Evolutionary conservation across 169 alveolate species (phyloP).

Genomic region (Plasmodium cynomolgi): DNA sequence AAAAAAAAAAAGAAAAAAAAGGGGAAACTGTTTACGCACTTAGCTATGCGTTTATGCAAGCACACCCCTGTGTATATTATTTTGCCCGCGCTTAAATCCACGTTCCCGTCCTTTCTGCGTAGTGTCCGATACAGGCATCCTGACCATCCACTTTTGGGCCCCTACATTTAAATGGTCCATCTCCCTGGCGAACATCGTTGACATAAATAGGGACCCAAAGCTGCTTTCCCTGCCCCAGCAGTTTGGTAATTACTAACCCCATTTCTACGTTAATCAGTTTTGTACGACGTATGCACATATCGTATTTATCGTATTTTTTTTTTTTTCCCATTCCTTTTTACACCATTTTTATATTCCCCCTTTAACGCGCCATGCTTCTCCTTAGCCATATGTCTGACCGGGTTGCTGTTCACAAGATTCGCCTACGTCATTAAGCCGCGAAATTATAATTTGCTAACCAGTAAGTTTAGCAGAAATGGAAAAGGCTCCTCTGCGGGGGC

Average conservation of each 20-base stretch:
- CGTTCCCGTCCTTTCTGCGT: neutral
- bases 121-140: constrained; percentile 90
- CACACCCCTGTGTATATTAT: neutral
- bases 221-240: constrained; percentile 92
- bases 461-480: constrained; percentile 15
- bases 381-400: constrained; percentile 57
- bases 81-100: neutral
- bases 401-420: constrained; percentile 48
- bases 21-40: neutral
- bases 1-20: neutral
- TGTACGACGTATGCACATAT: neutral
- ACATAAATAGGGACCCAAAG: constrained; percentile 89
- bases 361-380: neutral
- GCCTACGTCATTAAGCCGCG: constrained; percentile 62
- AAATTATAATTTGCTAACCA: constrained; percentile 40
- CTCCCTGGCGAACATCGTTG: constrained; percentile 92
- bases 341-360: neutral
- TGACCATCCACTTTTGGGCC: constrained; percentile 95
- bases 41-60: neutral
- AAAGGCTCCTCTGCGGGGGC: neutral
- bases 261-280: neutral
- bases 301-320: neutral
- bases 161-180: constrained; percentile 95
- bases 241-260: constrained; percentile 78
- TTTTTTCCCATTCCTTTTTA: neutral